phyloP scores from a whole-genome alignment of 805 yeast species.

The Torulaspora gathmanii region DNA sequence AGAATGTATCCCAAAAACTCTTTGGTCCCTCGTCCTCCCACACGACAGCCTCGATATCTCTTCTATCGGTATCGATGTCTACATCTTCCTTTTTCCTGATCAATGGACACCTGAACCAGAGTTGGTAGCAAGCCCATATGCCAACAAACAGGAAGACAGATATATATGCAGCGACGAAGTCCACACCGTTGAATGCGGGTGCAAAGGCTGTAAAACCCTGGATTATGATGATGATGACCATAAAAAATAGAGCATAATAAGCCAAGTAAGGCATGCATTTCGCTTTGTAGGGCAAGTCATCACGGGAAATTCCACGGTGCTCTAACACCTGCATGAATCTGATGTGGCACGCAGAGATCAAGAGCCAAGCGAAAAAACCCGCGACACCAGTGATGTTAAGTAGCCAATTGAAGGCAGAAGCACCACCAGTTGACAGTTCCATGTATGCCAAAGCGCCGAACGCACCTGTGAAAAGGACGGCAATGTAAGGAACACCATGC shows the following conservation, averaged over 20 bases:
- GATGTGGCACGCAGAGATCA: slow-evolving; percentile 59
- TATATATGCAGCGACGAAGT: slow-evolving; percentile 67
- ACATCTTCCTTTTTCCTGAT: slow-evolving; percentile 51
- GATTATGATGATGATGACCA: slow-evolving; percentile 54
- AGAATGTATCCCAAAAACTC: slow-evolving; percentile 51
- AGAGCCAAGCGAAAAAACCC: slow-evolving; percentile 69
- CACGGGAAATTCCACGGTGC: slow-evolving; percentile 59
- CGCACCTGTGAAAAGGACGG: slow-evolving; percentile 53
- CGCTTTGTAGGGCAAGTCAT: slow-evolving; percentile 71
- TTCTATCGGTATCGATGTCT: slow-evolving; percentile 65
- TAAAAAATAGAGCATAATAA: slow-evolving; percentile 53
- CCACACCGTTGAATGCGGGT: slow-evolving; percentile 44
- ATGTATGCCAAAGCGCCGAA: slow-evolving; percentile 65
- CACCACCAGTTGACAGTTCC: slow-evolving; percentile 49
- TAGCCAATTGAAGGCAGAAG: slow-evolving; percentile 64
- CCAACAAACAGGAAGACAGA: slow-evolving; percentile 58
- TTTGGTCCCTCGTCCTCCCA: slow-evolving; percentile 53
- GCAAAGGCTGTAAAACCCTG: slow-evolving; percentile 71
- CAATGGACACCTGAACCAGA: slow-evolving; percentile 45
- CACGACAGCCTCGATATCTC: slow-evolving; percentile 54
- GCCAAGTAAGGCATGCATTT: slow-evolving; percentile 63
- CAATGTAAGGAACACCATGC: slow-evolving; percentile 56
- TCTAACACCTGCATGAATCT: slow-evolving; percentile 65
- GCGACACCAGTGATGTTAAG: slow-evolving; percentile 73
- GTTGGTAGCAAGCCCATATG: slow-evolving; percentile 52